Percentiles rank a stretch among this genome's conserved stretches.
These are phyloP conservation scores for Chrysoporthe austroafricana DNA, from an alignment of 2,329 filamentous ascomycete species.

Conservation along the genomic window DNA sequence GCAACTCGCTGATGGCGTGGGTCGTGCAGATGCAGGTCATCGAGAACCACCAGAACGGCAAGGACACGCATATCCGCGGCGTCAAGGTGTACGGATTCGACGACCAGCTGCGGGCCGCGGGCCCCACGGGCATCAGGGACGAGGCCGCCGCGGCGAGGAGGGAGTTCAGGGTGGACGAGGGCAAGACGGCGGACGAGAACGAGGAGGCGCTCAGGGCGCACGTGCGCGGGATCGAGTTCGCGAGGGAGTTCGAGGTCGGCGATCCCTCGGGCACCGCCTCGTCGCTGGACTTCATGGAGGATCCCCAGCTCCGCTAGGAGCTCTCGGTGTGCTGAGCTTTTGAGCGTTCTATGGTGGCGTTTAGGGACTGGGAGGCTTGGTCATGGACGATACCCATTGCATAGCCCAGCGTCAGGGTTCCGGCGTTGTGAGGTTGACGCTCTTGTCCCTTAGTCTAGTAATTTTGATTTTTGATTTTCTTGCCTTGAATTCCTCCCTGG, in stretches of 20 bases:
- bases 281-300: slow-evolving; percentile 31
- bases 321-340: neutral
- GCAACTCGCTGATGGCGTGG: slow-evolving; percentile 81
- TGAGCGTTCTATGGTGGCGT: neutral
- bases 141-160: slow-evolving; percentile 35
- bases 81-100: slow-evolving; percentile 80
- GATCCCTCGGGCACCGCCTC: slow-evolving; percentile 24
- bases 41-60: slow-evolving; percentile 98
- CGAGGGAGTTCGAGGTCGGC: slow-evolving; percentile 2
- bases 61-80: slow-evolving; percentile 95
- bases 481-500: neutral
- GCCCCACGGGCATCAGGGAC: slow-evolving; percentile 35
- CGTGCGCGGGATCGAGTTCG: slow-evolving; percentile 35
- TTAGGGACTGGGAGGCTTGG: slow-evolving; percentile 4
- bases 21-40: slow-evolving; percentile 88
- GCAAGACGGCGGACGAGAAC: slow-evolving; percentile 39
- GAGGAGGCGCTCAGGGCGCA: slow-evolving; percentile 39
- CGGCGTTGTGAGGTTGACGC: slow-evolving; percentile 1
- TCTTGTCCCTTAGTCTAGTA: neutral
- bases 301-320: slow-evolving; percentile 24
- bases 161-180: slow-evolving; percentile 38
- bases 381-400: slow-evolving; percentile 16
- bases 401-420: slow-evolving; percentile 6
- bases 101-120: slow-evolving; percentile 50
- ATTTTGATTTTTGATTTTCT: neutral